phyloP scores from a whole-genome alignment of 495 filamentous ascomycete species.

The Aspergillus cavernicola region DNA sequence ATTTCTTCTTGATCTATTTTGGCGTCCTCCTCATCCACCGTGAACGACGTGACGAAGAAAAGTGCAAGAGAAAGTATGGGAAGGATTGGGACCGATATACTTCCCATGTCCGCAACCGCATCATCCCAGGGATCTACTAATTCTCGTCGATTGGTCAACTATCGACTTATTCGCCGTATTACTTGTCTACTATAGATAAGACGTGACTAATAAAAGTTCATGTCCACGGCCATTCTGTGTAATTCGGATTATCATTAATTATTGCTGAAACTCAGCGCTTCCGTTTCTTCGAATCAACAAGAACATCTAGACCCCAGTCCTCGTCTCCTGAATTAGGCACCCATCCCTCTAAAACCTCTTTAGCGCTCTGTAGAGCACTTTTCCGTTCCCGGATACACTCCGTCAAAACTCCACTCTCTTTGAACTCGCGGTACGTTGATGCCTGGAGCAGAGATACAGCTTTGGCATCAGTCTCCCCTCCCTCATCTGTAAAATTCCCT shows the following conservation, averaged over 20 bases:
- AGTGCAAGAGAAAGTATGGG: conserved; percentile 90
- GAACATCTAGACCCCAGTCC: conserved; percentile 35
- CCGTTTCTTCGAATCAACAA: conserved; percentile 33
- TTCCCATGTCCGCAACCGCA: conserved; percentile 75
- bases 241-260: not conserved
- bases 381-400: conserved; percentile 20
- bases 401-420: conserved; percentile 9
- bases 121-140: conserved; percentile 89
- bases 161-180: no score
- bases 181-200: no score
- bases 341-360: conserved; percentile 35
- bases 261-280: conserved; percentile 24
- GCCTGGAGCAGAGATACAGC: conserved; percentile 9
- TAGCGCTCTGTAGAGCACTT: conserved; percentile 33
- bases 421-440: conserved; percentile 34
- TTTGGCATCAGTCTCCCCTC: not conserved
- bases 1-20: conserved; percentile 96
- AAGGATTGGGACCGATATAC: conserved; percentile 91
- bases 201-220: not conserved
- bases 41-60: conserved; percentile 87
- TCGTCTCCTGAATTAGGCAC: conserved; percentile 39
- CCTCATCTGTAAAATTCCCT: not conserved
- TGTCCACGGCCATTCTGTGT: no score
- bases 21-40: conserved; percentile 84
- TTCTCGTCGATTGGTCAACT: not conserved